Evolutionary conservation across 2,329 filamentous ascomycete genomes (phyloP).

Genomic region (Davidsoniella virescens): DNA sequence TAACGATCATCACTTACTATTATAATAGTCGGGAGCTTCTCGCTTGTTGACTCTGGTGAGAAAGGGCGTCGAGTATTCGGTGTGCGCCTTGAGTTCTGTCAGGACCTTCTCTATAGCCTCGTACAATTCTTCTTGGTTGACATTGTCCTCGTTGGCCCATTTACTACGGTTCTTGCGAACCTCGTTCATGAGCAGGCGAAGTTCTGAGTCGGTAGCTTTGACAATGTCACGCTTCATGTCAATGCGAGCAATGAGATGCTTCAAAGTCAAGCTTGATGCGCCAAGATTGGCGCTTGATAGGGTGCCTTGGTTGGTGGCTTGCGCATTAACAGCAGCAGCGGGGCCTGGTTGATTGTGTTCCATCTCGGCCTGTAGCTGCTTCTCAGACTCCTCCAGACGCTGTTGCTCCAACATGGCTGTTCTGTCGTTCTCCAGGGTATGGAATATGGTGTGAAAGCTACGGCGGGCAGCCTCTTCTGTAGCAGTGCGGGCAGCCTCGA

Average conservation of each 20-base stretch:
- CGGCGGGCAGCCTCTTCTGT: conserved; percentile 79
- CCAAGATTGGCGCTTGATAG: conserved; percentile 88
- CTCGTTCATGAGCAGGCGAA: conserved; percentile 87
- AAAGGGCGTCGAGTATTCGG: conserved; percentile 94
- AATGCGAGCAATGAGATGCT: conserved; percentile 91
- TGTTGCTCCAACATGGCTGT: conserved; percentile 97
- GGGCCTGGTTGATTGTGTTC: conserved; percentile 44
- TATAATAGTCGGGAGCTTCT: conserved; percentile 91
- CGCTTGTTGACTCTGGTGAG: conserved; percentile 89
- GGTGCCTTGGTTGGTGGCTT: conserved; percentile 37
- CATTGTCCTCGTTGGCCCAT: conserved; percentile 95
- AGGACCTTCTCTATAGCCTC: conserved; percentile 93
- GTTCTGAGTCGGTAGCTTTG: conserved; percentile 77
- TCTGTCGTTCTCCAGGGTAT: conserved; percentile 86
- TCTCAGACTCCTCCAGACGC: conserved; percentile 87
- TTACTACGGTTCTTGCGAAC: conserved; percentile 96
- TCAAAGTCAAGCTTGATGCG: conserved; percentile 86
- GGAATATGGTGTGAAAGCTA: conserved; percentile 86
- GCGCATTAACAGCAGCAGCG: conserved; percentile 38
- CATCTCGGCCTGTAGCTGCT: conserved; percentile 91
- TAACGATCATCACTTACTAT: conserved; percentile 40
- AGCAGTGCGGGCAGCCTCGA: conserved; percentile 81
- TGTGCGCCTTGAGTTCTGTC: conserved; percentile 91
- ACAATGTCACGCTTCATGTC: conserved; percentile 86
- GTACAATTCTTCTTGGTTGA: conserved; percentile 94